Conservation (phyloP, 2,329 filamentous ascomycete genomes). For the Monosporascus cannonballus region DNA sequence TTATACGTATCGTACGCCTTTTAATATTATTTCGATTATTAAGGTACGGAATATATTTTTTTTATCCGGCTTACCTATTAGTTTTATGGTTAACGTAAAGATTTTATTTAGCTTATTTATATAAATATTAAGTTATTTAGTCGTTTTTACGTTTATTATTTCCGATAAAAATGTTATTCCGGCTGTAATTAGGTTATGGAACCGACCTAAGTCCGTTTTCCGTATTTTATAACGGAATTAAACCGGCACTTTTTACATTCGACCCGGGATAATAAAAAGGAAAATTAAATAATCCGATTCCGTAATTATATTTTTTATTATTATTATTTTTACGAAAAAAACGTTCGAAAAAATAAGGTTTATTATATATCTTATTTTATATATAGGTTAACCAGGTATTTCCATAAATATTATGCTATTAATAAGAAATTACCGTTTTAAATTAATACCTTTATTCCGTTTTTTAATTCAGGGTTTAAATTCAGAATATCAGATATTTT, state of each 20-base stretch:
- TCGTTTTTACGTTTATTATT: too few relatives aligned
- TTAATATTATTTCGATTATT: too few relatives aligned
- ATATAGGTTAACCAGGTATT: not conserved
- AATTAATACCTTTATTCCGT: not conserved
- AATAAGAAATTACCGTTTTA: not conserved
- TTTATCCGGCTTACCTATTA: too few relatives aligned
- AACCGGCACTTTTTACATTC: not conserved
- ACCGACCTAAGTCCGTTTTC: not conserved
- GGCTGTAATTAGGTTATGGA: not conserved
- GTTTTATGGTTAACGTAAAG: too few relatives aligned
- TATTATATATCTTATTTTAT: not conserved
- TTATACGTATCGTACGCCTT: too few relatives aligned
- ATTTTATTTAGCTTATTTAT: too few relatives aligned
- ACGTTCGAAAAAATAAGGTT: not conserved
- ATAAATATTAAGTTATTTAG: too few relatives aligned
- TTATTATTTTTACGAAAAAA: not conserved
- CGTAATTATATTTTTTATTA: not conserved
- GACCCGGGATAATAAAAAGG: not conserved
- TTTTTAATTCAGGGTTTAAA: not conserved
- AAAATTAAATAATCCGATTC: not conserved
- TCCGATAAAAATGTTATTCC: too few relatives aligned
- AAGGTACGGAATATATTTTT: too few relatives aligned
- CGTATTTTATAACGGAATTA: not conserved
- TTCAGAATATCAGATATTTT: not conserved
- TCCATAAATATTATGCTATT: not conserved